Evolutionary conservation across 768 basidiomycete species (phyloP).

Genomic region (Russula emetica): DNA sequence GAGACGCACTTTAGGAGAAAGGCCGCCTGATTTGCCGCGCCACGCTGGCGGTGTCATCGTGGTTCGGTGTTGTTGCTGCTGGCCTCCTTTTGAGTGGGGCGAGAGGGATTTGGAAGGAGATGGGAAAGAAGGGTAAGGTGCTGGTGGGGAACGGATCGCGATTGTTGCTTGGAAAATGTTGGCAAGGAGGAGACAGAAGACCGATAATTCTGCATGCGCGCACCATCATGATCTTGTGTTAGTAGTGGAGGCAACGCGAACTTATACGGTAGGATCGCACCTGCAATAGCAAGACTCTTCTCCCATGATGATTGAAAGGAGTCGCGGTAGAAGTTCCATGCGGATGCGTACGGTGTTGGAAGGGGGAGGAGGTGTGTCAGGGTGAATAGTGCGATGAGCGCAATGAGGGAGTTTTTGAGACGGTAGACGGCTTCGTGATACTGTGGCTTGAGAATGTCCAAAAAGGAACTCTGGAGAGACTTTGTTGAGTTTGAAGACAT

Average conservation of each 20-base stretch:
- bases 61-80: background rate
- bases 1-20: slow-evolving; percentile 25
- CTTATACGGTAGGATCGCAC: background rate
- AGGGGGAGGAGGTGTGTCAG: slow-evolving; percentile 28
- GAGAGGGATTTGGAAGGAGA: slow-evolving; percentile 20
- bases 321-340: slow-evolving; percentile 25
- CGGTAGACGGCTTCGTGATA: slow-evolving; percentile 25
- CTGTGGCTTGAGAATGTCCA: slow-evolving; percentile 23
- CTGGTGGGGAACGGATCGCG: slow-evolving; percentile 23
- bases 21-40: slow-evolving; percentile 11
- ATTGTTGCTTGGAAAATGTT: slow-evolving; percentile 23
- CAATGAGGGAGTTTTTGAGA: slow-evolving; percentile 20
- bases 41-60: slow-evolving; percentile 8
- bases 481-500: slow-evolving; percentile 11
- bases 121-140: slow-evolving; percentile 15
- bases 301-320: slow-evolving; percentile 25
- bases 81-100: slow-evolving; percentile 1
- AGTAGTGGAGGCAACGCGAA: background rate
- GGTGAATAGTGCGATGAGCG: slow-evolving; percentile 16
- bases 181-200: slow-evolving; percentile 16
- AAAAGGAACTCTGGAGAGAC: slow-evolving; percentile 4
- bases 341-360: slow-evolving; percentile 23
- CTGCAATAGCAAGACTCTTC: slow-evolving; percentile 11
- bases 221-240: background rate
- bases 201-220: slow-evolving; percentile 11